Evolutionary conservation across 2,329 filamentous ascomycete genomes (phyloP).

Genomic region (Camptophora hylomeconis): DNA sequence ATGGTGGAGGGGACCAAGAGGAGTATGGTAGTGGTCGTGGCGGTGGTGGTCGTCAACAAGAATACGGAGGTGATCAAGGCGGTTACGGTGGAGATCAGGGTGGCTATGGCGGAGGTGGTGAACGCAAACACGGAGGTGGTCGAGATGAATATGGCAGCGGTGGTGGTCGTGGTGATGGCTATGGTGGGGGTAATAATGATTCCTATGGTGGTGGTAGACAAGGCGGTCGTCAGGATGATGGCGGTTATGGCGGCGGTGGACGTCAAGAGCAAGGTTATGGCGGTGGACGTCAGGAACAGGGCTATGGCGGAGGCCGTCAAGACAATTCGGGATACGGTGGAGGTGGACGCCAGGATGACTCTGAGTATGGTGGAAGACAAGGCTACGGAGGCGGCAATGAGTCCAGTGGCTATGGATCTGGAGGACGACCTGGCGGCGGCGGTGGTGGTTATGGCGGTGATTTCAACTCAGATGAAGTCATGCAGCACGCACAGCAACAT

Average conservation of each 20-base stretch:
- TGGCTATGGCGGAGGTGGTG: constrained; percentile 10
- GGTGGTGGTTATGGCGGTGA: constrained; percentile 23
- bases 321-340: too few species aligned
- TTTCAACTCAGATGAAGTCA: constrained; percentile 42
- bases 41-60: constrained; percentile 4
- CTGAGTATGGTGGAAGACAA: constrained; percentile 8
- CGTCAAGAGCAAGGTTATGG: constrained; percentile 4
- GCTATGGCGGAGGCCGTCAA: constrained; percentile 6
- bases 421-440: constrained; percentile 8
- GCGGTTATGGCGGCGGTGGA: constrained; percentile 6
- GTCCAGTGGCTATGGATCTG: constrained; percentile 11
- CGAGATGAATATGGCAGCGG: constrained; percentile 5
- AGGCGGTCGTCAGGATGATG: constrained; percentile 11
- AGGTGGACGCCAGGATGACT: constrained; percentile 9
- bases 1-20: constrained; percentile 7
- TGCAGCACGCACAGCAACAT: constrained; percentile 42
- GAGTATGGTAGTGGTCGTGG: constrained; percentile 7
- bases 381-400: constrained; percentile 9
- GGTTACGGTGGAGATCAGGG: constrained; percentile 8
- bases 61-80: constrained; percentile 8
- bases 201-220: constrained; percentile 7
- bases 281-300: constrained; percentile 3
- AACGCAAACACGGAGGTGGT: constrained; percentile 6
- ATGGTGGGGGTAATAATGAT: constrained; percentile 11
- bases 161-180: constrained; percentile 7